These are phyloP conservation scores for Orychophragmus violaceus DNA, from an alignment of 345 rosid genomes.

Conservation along the genomic window DNA sequence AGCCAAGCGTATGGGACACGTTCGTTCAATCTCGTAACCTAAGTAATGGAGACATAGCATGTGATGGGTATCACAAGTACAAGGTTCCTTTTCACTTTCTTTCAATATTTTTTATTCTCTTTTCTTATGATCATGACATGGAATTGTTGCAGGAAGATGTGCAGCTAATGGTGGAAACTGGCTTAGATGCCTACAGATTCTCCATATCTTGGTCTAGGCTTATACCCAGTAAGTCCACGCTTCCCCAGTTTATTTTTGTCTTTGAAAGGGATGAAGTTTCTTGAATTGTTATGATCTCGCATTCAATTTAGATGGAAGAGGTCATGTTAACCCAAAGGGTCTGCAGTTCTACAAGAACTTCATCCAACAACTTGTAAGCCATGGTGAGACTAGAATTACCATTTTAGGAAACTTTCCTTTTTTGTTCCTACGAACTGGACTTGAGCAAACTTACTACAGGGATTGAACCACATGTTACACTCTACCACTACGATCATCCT, in stretches of 20 bases:
- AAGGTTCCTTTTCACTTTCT: conserved; percentile 29
- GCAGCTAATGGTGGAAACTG: too few species aligned
- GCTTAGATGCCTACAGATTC: neutral
- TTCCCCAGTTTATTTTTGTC: neutral
- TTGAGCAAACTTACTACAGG: neutral
- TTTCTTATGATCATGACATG: too few species aligned
- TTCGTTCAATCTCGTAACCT: conserved; percentile 34
- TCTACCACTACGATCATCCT: neutral
- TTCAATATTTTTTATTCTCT: neutral
- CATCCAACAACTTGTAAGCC: neutral
- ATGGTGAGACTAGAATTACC: neutral
- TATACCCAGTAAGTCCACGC: neutral
- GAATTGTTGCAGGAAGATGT: neutral
- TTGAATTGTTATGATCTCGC: neutral
- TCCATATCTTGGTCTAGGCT: neutral
- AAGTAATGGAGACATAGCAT: conserved; percentile 40
- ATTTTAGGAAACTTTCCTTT: too few species aligned
- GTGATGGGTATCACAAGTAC: conserved; percentile 54
- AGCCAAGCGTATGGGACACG: conserved; percentile 33
- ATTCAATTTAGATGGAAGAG: neutral
- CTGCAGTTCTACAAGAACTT: neutral
- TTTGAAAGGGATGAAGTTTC: too few species aligned
- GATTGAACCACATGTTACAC: neutral
- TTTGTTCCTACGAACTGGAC: too few species aligned
- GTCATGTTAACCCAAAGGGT: neutral